phyloP scores from a whole-genome alignment of 371 early-diverging fungal genomes.

The Chytridiales sp. region DNA sequence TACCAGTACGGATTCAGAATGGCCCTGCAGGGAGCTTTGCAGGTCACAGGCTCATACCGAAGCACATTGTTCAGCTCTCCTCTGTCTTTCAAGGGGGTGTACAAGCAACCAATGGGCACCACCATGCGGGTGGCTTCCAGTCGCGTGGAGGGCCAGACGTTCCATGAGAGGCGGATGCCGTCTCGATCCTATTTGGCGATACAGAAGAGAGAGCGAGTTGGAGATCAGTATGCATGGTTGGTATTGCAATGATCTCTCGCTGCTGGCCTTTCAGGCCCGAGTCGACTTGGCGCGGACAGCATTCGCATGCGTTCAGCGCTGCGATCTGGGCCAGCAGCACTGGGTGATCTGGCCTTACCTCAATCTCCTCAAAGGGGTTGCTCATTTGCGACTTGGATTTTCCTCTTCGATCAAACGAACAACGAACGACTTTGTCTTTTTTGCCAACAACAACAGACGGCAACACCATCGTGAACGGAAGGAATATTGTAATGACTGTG shows the following conservation, averaged over 20 bases:
- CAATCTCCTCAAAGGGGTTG: constrained; percentile 51
- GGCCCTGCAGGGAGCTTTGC: constrained; percentile 94
- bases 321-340: not conserved
- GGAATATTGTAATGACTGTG: too few species aligned
- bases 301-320: not conserved
- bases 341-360: constrained; percentile 23
- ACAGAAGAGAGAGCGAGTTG: not conserved
- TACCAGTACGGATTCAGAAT: constrained; percentile 98
- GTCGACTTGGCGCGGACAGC: not conserved
- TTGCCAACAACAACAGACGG: not conserved
- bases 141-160: constrained; percentile 94
- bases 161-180: constrained; percentile 98
- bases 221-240: not conserved
- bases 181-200: constrained; percentile 51
- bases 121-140: constrained; percentile 92
- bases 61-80: constrained; percentile 76
- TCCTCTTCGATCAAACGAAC: not conserved
- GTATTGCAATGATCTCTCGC: too few species aligned
- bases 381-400: constrained; percentile 18
- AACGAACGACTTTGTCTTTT: not conserved
- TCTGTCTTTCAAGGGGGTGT: constrained; percentile 96
- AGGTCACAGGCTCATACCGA: constrained; percentile 95
- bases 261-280: not conserved
- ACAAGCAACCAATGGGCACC: constrained; percentile 95
- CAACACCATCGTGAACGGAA: too few species aligned